Evolutionary conservation across 129 eudicot genomes (phyloP), one percentile per base, ranked within the genome.

Genomic region (Deinandra increscens): DNA sequence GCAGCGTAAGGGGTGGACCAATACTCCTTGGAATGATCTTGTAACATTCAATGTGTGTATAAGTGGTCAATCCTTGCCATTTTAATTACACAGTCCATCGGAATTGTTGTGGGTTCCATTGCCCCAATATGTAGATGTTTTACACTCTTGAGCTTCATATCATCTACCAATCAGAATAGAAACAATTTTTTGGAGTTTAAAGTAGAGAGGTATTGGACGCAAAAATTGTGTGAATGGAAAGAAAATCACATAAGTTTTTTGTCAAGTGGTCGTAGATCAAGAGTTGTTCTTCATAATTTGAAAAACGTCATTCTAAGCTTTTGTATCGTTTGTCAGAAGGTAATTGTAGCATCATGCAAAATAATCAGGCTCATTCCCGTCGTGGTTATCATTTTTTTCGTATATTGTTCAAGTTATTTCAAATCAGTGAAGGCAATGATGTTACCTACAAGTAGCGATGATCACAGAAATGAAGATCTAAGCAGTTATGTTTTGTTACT

Each of bases 151-250:
- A 72, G 23, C 36, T 60, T 60, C 58, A 60, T 29, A 17, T 59
- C 17, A 37, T 46, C 45, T 5, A 9, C 36, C 18, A 44, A 51
- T 15, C 11, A 9, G 38, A 17, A 69, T 10, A 10, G 4, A 38
- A 55, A 69, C 22, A 14, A 50, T 20, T 41, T 70, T 15, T 7
- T n/a, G 17, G 44, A n/a, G 8, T 58, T 72, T 37, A 73, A 29
- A 20, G 70, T 60, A 14, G 77, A 72, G 50, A 72, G 46, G 17
- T 72, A 72, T 14, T 61, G 77, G 77, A 48, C 29, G 7, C 49
- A 61, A 37, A 48, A 18, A 26, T 9, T 61, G 31, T 19, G 0
- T 4, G 63, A 20, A 29, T 20, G 77, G 70, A 49, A 73, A 62
- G 62, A 62, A 48, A 13, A 4, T 34, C 53, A 3, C 6, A 9